Percentiles rank a stretch among this genome's conserved stretches.
These are phyloP conservation scores for Senna tora DNA, from an alignment of 306 rosid species.

Conservation along the genomic window DNA sequence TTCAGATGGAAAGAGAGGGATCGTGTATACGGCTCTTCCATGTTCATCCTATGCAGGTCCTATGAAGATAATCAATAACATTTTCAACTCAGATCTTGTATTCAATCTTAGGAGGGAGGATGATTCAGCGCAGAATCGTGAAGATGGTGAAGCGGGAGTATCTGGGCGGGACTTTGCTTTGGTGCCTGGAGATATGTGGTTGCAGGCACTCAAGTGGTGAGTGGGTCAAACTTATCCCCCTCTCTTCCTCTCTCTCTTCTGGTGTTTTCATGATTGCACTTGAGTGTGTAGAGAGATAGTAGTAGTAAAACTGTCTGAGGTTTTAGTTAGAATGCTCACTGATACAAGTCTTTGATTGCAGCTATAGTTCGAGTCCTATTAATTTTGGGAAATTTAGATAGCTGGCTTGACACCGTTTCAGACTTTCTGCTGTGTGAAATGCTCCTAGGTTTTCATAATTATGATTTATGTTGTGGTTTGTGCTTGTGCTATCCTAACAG, in stretches of 20 bases:
- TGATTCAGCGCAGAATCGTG: conserved; percentile 52
- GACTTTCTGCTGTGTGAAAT: conserved; percentile 17
- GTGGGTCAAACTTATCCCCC: conserved; percentile 28
- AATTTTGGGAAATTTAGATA: conserved; percentile 17
- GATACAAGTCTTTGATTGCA: conserved; percentile 32
- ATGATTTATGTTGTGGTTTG: conserved; percentile 19
- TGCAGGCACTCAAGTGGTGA: conserved; percentile 96
- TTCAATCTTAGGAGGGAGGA: conserved; percentile 82
- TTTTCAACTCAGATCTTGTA: conserved; percentile 82
- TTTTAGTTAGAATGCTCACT: conserved; percentile 27
- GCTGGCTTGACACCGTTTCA: conserved; percentile 30
- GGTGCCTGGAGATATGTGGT: conserved; percentile 96
- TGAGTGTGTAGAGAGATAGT: conserved; percentile 12
- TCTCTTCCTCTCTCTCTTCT: not conserved
- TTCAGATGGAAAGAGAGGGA: conserved; percentile 62
- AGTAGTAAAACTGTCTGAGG: not conserved
- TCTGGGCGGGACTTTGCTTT: conserved; percentile 93
- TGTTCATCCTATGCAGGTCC: conserved; percentile 77
- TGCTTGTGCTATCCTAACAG: not conserved
- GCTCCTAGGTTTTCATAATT: conserved; percentile 16
- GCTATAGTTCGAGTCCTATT: conserved; percentile 32
- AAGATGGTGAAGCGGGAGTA: conserved; percentile 78
- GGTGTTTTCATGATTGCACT: conserved; percentile 5
- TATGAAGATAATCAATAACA: conserved; percentile 85
- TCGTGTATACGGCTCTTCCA: conserved; percentile 60